These are phyloP conservation scores for Cystobasidium sp. DNA, from an alignment of 1,284 basidiomycete genomes.

Conservation along the genomic window DNA sequence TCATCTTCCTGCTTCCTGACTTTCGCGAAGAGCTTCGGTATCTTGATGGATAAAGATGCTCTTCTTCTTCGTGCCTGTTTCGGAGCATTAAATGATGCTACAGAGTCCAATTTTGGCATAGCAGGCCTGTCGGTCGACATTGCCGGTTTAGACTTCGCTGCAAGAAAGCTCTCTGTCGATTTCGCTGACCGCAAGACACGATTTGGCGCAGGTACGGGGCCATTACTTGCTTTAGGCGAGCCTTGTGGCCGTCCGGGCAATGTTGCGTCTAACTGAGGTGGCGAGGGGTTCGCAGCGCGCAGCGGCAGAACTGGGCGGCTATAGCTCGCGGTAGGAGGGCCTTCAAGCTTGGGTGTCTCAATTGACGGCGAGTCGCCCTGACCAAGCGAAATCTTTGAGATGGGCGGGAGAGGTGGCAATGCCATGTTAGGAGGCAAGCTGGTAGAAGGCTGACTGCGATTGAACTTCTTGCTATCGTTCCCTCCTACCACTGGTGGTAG, in stretches of 20 bases:
- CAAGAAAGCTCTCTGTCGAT: constrained; percentile 20
- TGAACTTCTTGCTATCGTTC: background rate
- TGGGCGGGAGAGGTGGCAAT: constrained; percentile 21
- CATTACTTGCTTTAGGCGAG: background rate
- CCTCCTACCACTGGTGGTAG: background rate
- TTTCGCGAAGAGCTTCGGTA: constrained; percentile 33
- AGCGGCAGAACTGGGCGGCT: constrained; percentile 4
- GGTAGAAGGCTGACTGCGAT: background rate
- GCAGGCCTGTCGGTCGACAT: background rate
- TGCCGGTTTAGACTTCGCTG: background rate
- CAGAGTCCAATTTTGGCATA: background rate
- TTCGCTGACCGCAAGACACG: constrained; percentile 1
- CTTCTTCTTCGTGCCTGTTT: constrained; percentile 10
- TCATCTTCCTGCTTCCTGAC: constrained; percentile 7
- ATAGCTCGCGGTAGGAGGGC: background rate
- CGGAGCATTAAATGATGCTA: background rate
- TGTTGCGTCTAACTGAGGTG: background rate
- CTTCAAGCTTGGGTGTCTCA: background rate
- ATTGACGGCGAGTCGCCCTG: constrained; percentile 2
- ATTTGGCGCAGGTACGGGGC: background rate
- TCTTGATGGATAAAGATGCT: constrained; percentile 40
- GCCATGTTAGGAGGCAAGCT: constrained; percentile 18
- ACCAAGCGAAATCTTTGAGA: background rate
- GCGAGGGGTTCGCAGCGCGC: background rate
- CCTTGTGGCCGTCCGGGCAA: background rate